Conservation (phyloP, 345 rosid species). For the Acer saccharum region DNA sequence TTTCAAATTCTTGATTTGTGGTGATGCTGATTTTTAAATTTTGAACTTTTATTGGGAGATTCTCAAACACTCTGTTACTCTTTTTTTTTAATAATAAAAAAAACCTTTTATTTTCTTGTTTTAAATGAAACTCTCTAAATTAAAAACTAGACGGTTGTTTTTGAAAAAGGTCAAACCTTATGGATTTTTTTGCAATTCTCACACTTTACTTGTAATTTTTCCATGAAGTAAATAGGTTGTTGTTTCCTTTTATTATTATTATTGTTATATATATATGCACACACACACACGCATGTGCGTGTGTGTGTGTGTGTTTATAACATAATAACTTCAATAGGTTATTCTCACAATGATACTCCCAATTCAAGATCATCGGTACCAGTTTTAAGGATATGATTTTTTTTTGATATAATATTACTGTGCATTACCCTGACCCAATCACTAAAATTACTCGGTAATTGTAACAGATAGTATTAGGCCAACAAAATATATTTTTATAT, state of each 20-base stretch:
- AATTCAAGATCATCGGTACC: not conserved
- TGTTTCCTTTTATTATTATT: too few species aligned
- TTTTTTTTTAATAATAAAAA: too few species aligned
- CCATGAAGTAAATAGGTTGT: too few species aligned
- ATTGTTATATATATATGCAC: too few species aligned
- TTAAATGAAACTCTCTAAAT: not conserved
- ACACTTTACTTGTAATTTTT: too few species aligned
- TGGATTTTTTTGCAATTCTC: too few species aligned
- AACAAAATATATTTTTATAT: not conserved
- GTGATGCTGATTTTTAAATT: not conserved
- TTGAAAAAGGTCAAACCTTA: not conserved
- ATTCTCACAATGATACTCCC: not conserved
- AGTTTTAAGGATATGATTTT: not conserved
- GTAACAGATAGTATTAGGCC: not conserved
- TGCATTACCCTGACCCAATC: not conserved
- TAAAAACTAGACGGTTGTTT: not conserved
- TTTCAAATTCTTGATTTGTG: conserved; percentile 2
- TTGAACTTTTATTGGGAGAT: not conserved
- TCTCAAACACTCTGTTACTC: too few species aligned
- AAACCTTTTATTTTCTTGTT: too few species aligned
- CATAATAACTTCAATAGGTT: too few species aligned
- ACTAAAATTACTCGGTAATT: not conserved
- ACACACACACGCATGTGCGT: too few species aligned
- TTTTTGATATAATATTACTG: not conserved
- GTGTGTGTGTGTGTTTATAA: too few species aligned